Conservation (phyloP, 352 stramenopile species). For the Globisporangium emineosum region DNA sequence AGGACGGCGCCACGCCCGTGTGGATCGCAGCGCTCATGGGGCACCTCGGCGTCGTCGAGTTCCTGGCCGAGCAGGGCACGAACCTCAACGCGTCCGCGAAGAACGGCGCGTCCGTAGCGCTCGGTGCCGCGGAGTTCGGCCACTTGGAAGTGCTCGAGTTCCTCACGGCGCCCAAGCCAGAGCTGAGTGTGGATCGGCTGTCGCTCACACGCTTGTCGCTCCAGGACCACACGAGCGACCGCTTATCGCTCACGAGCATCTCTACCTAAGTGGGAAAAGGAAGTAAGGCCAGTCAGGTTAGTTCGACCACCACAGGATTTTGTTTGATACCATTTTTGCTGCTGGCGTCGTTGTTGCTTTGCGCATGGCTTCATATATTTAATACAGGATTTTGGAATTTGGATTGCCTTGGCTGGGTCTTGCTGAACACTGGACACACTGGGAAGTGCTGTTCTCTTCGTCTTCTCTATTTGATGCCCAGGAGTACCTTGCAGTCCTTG, state of each 20-base stretch:
- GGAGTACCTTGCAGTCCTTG: slow-evolving; percentile 66
- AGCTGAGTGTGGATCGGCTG: not conserved
- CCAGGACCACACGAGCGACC: slow-evolving; percentile 13
- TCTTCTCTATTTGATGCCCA: slow-evolving; percentile 56
- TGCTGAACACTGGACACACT: not conserved
- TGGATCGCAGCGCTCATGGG: slow-evolving; percentile 38
- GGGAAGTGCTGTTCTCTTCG: no score
- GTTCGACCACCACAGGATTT: not conserved
- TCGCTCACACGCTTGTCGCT: slow-evolving; percentile 20
- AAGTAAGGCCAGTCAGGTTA: not conserved
- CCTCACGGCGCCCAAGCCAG: slow-evolving; percentile 25
- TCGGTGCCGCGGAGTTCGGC: slow-evolving; percentile 30
- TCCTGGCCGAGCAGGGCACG: slow-evolving; percentile 32
- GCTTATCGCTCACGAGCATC: not conserved
- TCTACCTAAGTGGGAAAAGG: not conserved
- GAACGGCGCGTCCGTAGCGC: slow-evolving; percentile 23
- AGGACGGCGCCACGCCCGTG: slow-evolving; percentile 29
- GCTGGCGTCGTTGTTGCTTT: not conserved
- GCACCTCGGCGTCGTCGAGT: slow-evolving; percentile 29
- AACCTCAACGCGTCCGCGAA: slow-evolving; percentile 18
- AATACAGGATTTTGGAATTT: slow-evolving; percentile 9
- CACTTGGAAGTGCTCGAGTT: slow-evolving; percentile 36
- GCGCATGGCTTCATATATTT: slow-evolving; percentile 12
- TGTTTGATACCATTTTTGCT: not conserved
- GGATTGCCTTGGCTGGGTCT: not conserved